These are phyloP conservation scores for Brassica cretica DNA, from an alignment of 345 rosid species.

Conservation along the genomic window DNA sequence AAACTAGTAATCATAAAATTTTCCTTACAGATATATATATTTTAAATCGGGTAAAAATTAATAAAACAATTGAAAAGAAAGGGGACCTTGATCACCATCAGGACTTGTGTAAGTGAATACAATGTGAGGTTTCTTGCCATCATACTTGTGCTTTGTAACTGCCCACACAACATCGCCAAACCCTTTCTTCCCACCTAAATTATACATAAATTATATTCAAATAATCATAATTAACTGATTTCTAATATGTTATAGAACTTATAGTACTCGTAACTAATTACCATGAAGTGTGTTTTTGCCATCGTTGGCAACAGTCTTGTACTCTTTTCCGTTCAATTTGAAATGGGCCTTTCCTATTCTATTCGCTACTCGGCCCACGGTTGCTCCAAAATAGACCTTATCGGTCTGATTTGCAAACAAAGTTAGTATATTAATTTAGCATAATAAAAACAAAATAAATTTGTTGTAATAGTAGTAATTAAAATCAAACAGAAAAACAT, in stretches of 20 bases:
- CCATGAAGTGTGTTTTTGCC: slow-evolving; percentile 88
- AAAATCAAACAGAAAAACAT: background rate
- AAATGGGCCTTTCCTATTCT: slow-evolving; percentile 73
- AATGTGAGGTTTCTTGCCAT: slow-evolving; percentile 52
- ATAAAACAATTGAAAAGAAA: background rate
- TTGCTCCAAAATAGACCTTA: slow-evolving; percentile 61
- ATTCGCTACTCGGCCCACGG: slow-evolving; percentile 85
- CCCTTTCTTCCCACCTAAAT: slow-evolving; percentile 68
- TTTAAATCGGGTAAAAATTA: background rate
- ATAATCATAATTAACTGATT: background rate
- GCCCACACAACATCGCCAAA: slow-evolving; percentile 79
- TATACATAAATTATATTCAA: background rate
- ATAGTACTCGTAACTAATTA: slow-evolving; percentile 31
- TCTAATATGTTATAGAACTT: background rate
- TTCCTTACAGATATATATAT: background rate
- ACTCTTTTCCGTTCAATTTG: slow-evolving; percentile 59
- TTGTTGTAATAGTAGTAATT: background rate
- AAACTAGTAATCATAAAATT: background rate
- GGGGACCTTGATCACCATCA: slow-evolving; percentile 78
- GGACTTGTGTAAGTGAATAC: slow-evolving; percentile 63
- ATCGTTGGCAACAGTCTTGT: slow-evolving; percentile 68
- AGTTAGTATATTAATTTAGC: background rate
- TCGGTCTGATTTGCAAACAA: slow-evolving; percentile 51
- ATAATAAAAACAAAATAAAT: background rate
- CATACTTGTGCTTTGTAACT: slow-evolving; percentile 47